Conservation (phyloP, 495 filamentous ascomycete genomes). For the Podospora pseudopauciseta region DNA sequence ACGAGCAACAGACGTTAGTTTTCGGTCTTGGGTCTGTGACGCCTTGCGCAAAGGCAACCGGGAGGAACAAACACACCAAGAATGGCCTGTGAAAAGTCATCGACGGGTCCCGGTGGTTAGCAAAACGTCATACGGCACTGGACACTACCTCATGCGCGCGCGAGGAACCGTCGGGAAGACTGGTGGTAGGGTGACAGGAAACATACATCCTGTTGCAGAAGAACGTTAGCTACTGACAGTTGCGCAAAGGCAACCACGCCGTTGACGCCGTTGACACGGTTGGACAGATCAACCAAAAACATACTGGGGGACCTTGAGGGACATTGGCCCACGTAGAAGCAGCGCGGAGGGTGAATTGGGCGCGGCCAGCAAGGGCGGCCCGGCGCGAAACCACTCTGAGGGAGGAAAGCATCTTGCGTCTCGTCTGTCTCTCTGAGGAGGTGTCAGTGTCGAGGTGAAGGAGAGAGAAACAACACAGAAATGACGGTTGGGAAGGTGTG, state of each 20-base stretch:
- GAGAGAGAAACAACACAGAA: neutral
- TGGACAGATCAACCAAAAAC: slow-evolving; percentile 31
- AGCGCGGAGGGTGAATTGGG: slow-evolving; percentile 53
- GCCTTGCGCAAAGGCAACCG: neutral
- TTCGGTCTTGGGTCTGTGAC: slow-evolving; percentile 9
- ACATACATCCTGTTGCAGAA: slow-evolving; percentile 56
- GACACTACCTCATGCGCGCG: neutral
- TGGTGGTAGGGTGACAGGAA: slow-evolving; percentile 17
- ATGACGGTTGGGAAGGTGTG: neutral
- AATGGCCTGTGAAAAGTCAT: slow-evolving; percentile 58
- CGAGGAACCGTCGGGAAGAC: neutral
- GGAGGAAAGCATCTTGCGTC: slow-evolving; percentile 32
- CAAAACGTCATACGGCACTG: slow-evolving; percentile 5
- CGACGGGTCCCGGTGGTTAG: slow-evolving; percentile 21
- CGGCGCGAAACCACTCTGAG: slow-evolving; percentile 35
- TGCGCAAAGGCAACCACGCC: neutral
- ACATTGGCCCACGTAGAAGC: slow-evolving; percentile 86
- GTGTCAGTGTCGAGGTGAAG: slow-evolving; percentile 3
- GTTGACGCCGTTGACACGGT: neutral
- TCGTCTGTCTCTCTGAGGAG: neutral
- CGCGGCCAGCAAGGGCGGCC: slow-evolving; percentile 30
- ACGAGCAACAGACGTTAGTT: neutral
- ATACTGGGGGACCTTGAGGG: slow-evolving; percentile 88
- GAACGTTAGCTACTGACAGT: slow-evolving; percentile 1
- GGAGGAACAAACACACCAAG: slow-evolving; percentile 52